These are phyloP conservation scores for Neonectria punicea DNA, from an alignment of 2,329 filamentous ascomycete genomes.

Conservation along the genomic window DNA sequence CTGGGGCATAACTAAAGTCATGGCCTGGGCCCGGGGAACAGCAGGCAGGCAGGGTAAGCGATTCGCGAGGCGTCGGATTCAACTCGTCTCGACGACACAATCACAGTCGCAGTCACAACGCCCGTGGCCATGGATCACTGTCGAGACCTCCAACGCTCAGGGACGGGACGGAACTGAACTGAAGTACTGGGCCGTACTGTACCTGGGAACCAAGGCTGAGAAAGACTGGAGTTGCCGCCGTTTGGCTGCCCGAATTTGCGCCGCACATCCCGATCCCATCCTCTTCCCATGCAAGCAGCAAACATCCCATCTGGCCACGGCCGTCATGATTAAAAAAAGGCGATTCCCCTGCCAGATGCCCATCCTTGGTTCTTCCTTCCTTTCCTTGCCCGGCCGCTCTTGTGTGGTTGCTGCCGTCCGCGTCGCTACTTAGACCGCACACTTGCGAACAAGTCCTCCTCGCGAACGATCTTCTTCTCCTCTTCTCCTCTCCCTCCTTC, in stretches of 20 bases:
- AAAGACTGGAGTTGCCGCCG: not conserved
- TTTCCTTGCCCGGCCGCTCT: not conserved
- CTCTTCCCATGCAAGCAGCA: constrained; percentile 1
- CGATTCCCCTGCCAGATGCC: constrained; percentile 6
- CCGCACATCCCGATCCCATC: constrained; percentile 22
- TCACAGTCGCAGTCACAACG: constrained; percentile 10
- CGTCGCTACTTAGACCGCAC: constrained; percentile 1
- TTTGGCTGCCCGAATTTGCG: constrained; percentile 20
- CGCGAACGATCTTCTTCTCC: not conserved
- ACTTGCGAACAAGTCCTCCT: not conserved
- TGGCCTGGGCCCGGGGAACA: constrained; percentile 5
- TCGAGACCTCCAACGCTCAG: not conserved
- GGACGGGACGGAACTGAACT: not conserved
- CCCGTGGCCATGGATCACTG: constrained; percentile 9
- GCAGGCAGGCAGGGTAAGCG: constrained; percentile 22
- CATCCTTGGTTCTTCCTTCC: constrained; percentile 3
- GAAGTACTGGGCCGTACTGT: constrained; percentile 14
- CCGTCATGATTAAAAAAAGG: constrained; percentile 12
- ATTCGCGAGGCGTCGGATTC: constrained; percentile 29
- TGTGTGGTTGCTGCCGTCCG: constrained; percentile 9
- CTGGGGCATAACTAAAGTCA: constrained; percentile 7
- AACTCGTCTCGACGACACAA: constrained; percentile 21
- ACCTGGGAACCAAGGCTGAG: constrained; percentile 1
- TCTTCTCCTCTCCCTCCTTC: not conserved
- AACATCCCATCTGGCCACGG: constrained; percentile 17